Base-by-base conservation (phyloP, 768 basidiomycete genomes). In the Pleurotus cornucopiae region DNA sequence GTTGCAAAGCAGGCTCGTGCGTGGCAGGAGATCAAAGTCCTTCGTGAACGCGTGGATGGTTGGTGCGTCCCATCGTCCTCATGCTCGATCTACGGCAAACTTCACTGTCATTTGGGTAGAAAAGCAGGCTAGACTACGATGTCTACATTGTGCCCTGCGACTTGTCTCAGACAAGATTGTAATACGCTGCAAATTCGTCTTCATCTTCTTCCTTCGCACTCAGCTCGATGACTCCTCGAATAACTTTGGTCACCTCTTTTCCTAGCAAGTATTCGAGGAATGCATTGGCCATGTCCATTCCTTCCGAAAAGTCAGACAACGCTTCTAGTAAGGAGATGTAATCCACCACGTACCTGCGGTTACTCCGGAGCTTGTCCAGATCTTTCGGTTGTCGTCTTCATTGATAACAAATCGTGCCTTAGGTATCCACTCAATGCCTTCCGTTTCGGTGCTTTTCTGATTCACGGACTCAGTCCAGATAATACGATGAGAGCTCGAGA, bases 321-420 rank as follows among this genome's bases (percentile, higher is more conserved):
- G 26, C 30, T 7, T 6, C 2, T n/a, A 11, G 16, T 11, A 38
- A 16, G 14, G 18, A 13, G 59, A 61, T 16, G 51, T 57, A 16
- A 64, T 9, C 52, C 5, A 14, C 44, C 16, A 46, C 6, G 62
- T 38, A 57, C 73, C 73, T 65, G 74, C 72, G 6, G 71, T 63
- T 26, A 73, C 64, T 14, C 74, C 74, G 4, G 73, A 72, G 40
- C 62, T 64, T 1, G 71, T 73, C 74, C 74, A 75, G 37, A 70
- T 64, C 40, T 72, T 72, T 45, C 69, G 71, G 30, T 9, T 11
- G 6, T 44, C 20, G 56, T 76, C 74, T 41, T 65, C 66, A 16
- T 60, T 63, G 6, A 66, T 64, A 13, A 74, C 71, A 69, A 70
- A 75, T 1, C 74, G 62, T 7, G 74, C 74, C 47, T 69, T 70